Evolutionary conservation across 768 basidiomycete genomes (phyloP), one percentile per base, ranked within the genome.

Genomic region (Kwoniella europaea): DNA sequence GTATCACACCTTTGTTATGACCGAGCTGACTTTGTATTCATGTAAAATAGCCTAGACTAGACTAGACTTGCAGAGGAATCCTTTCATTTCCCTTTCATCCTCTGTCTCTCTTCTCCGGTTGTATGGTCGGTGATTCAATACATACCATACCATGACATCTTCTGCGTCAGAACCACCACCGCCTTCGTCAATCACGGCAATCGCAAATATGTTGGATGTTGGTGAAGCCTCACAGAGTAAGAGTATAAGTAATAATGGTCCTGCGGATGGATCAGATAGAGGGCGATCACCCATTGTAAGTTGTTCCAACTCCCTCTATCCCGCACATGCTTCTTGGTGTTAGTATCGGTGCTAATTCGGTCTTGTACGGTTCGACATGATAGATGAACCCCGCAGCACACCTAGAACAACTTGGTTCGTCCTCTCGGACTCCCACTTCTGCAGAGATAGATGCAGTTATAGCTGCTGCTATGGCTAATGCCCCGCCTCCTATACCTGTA

Each of bases 401-500:
- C 54, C 64, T 58, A 15, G 70, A 54, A 20, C 52, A 29, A 3
- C 55, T 65, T 13, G 41, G 72, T 13, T 63, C 74, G n/a, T 72
- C 76, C 22, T 71, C 71, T 0, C 43, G 76, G 16, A 71, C 71
- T 22, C 81, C 76, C 9, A 83, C 74, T 13, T 77, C 91, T 2
- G 91, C 92, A 84, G 92, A 92, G 76, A 94, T 96, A 80, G 94
- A 97, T 81, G 92, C 92, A 3, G 88, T 94, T 78, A 97, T 97
- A 72, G 91, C 92, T 80, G 88, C 90, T 84, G 94, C 94, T n/a
- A 95, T 92, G 71, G 89, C 92, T 7, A 86, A 89, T 6, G 86
- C 88, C n/a, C 82, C 87, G 3, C 58, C 89, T 88, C 78, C 71
- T 0, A 55, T 69, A 42, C 71, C 73, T 18, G 68, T 65, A 5